phyloP scores from a whole-genome alignment of 2,329 filamentous ascomycete species.

The Talaromyces pinophilus region DNA sequence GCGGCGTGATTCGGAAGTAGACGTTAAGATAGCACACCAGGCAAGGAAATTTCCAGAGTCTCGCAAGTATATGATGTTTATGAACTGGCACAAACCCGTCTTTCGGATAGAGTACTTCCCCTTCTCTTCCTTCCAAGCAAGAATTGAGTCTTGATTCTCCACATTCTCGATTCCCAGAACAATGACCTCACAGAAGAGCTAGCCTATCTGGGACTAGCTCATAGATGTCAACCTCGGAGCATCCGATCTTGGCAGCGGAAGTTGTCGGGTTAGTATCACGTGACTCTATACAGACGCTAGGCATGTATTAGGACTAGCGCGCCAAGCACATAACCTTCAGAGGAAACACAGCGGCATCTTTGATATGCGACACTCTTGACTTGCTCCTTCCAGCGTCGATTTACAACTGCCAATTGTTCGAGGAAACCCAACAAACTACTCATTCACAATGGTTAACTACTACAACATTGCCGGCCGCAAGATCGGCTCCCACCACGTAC shows the following conservation, averaged over 20 bases:
- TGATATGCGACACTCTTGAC: constrained; percentile 5
- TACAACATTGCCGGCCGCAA: constrained; percentile 55
- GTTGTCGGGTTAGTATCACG: constrained; percentile 19
- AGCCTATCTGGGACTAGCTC: constrained; percentile 18
- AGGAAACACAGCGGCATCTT: constrained; percentile 12
- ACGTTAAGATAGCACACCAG: neutral
- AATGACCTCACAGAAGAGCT: constrained; percentile 23
- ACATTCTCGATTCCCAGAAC: neutral
- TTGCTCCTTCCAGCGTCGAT: neutral
- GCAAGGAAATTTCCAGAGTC: too few species aligned
- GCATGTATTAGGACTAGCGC: neutral
- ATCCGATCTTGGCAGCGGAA: constrained; percentile 15
- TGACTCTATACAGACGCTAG: constrained; percentile 18
- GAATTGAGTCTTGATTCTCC: constrained; percentile 4
- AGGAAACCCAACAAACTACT: constrained; percentile 26
- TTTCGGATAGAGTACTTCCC: neutral
- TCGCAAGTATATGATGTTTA: neutral
- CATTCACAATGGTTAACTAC: constrained; percentile 51
- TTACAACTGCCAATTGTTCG: constrained; percentile 3
- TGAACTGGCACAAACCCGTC: neutral
- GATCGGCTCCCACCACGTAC: constrained; percentile 55
- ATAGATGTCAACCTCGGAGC: neutral
- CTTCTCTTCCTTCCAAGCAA: constrained; percentile 1
- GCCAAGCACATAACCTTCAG: constrained; percentile 22
- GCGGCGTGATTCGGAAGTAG: neutral